Evolutionary conservation across 805 yeast genomes (phyloP).

Genomic region (Candida endomychidarum): DNA sequence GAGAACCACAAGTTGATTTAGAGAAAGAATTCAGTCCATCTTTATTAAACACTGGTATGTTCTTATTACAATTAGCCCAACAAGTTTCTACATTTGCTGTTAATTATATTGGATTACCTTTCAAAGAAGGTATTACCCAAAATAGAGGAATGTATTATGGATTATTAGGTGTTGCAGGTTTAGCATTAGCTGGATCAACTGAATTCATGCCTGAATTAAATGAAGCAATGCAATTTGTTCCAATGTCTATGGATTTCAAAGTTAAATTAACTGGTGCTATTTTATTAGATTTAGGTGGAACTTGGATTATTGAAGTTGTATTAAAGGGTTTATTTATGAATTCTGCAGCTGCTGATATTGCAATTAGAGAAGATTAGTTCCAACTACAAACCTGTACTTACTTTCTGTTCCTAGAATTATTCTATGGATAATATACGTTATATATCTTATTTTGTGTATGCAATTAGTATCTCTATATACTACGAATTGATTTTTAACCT

Average conservation of each 20-base stretch:
- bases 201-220: constrained; percentile 94
- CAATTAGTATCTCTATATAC: not conserved
- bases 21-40: constrained; percentile 90
- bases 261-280: constrained; percentile 70
- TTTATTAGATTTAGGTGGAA: constrained; percentile 69
- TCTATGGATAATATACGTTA: too few relatives aligned
- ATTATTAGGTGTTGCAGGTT: constrained; percentile 80
- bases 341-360: constrained; percentile 89
- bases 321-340: constrained; percentile 88
- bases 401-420: too few relatives aligned
- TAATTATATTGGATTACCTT: constrained; percentile 95
- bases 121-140: constrained; percentile 84
- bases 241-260: constrained; percentile 76
- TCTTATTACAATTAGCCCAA: constrained; percentile 89
- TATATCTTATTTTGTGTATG: not conserved
- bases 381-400: too few relatives aligned
- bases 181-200: constrained; percentile 89
- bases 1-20: constrained; percentile 84
- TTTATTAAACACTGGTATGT: constrained; percentile 92
- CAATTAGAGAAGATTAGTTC: constrained; percentile 41
- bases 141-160: constrained; percentile 98
- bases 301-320: constrained; percentile 76
- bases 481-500: too few relatives aligned
- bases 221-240: constrained; percentile 88
- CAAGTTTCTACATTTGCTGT: constrained; percentile 98